Evolutionary conservation across 2,329 filamentous ascomycete genomes (phyloP).

Genomic region (Tolypocladium nubicola): DNA sequence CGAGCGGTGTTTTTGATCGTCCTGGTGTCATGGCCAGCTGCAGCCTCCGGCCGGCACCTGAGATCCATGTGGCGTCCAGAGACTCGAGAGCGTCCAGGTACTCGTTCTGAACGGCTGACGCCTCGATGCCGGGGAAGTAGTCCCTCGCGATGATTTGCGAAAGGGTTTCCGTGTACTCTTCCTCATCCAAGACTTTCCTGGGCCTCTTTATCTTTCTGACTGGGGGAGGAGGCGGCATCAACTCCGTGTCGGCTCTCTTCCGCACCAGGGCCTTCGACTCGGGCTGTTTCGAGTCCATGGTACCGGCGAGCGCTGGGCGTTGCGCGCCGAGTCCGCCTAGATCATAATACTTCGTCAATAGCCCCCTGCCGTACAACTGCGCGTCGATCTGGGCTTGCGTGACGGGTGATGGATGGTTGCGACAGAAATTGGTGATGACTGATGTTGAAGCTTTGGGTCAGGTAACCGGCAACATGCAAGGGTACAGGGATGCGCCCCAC

Average conservation of each 20-base stretch:
- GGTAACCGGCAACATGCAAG: background rate
- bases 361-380: background rate
- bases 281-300: slow-evolving; percentile 24
- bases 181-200: slow-evolving; percentile 80
- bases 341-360: background rate
- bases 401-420: background rate
- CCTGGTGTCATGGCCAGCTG: slow-evolving; percentile 75
- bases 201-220: slow-evolving; percentile 88
- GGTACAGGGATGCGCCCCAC: background rate
- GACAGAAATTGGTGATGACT: background rate
- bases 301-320: slow-evolving; percentile 1
- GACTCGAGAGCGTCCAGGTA: slow-evolving; percentile 88
- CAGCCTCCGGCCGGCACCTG: slow-evolving; percentile 62
- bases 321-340: background rate
- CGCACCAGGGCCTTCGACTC: slow-evolving; percentile 50
- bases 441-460: background rate
- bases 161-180: slow-evolving; percentile 80
- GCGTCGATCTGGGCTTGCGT: background rate
- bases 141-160: slow-evolving; percentile 93
- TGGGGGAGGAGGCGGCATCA: slow-evolving; percentile 78
- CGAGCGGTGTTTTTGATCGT: slow-evolving; percentile 23
- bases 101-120: slow-evolving; percentile 80
- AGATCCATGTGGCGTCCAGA: slow-evolving; percentile 76
- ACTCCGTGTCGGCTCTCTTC: slow-evolving; percentile 58
- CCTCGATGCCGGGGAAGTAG: slow-evolving; percentile 87